These are phyloP conservation scores for Hura crepitans DNA, from an alignment of 441 rosid species.

Conservation along the genomic window DNA sequence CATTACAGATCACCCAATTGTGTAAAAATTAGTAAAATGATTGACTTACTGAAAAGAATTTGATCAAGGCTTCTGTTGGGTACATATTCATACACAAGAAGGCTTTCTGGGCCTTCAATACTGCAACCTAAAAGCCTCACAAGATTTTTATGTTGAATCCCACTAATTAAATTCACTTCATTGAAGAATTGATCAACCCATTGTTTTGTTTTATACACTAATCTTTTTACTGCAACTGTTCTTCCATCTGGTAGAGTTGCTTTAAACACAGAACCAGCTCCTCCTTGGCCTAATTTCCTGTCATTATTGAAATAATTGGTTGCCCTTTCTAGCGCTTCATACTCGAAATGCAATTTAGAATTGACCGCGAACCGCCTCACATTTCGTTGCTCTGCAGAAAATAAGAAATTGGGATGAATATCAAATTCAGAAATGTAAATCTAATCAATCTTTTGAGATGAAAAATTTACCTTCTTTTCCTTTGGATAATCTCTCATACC, in stretches of 20 bases:
- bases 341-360: slow-evolving; percentile 39
- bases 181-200: slow-evolving; percentile 79
- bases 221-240: slow-evolving; percentile 55
- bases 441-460: background rate
- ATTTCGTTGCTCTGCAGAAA: slow-evolving; percentile 20
- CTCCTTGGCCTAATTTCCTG: slow-evolving; percentile 68
- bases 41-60: slow-evolving; percentile 50
- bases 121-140: slow-evolving; percentile 72
- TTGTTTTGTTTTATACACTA: slow-evolving; percentile 54
- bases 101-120: slow-evolving; percentile 74
- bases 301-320: slow-evolving; percentile 46
- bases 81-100: slow-evolving; percentile 68
- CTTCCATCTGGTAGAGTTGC: slow-evolving; percentile 60
- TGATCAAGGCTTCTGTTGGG: slow-evolving; percentile 65
- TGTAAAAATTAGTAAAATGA: background rate
- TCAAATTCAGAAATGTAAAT: background rate
- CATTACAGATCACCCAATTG: background rate
- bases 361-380: background rate
- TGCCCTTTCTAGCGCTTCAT: slow-evolving; percentile 56
- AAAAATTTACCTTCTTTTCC: slow-evolving; percentile 33
- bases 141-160: slow-evolving; percentile 59
- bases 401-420: too few species aligned
- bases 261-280: slow-evolving; percentile 63
- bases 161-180: slow-evolving; percentile 61
- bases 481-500: slow-evolving; percentile 41